A percentile compares a stretch with the other conserved stretches of the same genome.
These are phyloP conservation scores for Suillus brevipes DNA, from an alignment of 768 basidiomycete species.

Conservation along the genomic window DNA sequence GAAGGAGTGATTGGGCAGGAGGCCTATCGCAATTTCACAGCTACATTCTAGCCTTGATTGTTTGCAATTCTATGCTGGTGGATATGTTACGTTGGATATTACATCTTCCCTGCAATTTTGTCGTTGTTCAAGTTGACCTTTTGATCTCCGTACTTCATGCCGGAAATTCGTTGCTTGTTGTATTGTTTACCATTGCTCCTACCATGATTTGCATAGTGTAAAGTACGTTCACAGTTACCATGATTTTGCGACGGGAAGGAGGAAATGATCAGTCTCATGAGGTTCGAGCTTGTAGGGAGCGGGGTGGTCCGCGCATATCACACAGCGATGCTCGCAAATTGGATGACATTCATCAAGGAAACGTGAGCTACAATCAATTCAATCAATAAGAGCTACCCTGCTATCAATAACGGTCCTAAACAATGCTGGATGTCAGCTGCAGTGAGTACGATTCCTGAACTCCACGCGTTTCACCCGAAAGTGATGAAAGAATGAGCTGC, in stretches of 20 bases:
- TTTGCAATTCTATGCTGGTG: neutral
- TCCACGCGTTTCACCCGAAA: neutral
- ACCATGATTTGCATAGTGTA: neutral
- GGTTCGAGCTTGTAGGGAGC: neutral
- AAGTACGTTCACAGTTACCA: neutral
- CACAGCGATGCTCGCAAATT: neutral
- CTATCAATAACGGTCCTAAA: conserved; percentile 8
- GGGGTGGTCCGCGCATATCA: neutral
- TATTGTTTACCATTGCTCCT: neutral
- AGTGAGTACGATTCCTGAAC: conserved; percentile 4
- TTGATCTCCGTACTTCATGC: neutral
- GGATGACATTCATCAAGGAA: conserved; percentile 1
- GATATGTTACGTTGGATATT: neutral
- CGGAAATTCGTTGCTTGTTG: neutral
- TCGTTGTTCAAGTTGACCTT: neutral
- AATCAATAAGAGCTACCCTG: conserved; percentile 9
- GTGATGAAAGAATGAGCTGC: conserved; percentile 3
- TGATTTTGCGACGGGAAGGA: neutral
- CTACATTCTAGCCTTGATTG: conserved; percentile 38
- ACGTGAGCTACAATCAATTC: conserved; percentile 6
- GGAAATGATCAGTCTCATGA: neutral
- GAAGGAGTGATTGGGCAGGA: conserved; percentile 56
- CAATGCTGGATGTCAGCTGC: conserved; percentile 8
- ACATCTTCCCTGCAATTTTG: neutral
- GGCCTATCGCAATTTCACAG: conserved; percentile 58